These are phyloP conservation scores for Neckera pumila DNA, from an alignment of 225 moss, liverwort and hornwort species.

Conservation along the genomic window DNA sequence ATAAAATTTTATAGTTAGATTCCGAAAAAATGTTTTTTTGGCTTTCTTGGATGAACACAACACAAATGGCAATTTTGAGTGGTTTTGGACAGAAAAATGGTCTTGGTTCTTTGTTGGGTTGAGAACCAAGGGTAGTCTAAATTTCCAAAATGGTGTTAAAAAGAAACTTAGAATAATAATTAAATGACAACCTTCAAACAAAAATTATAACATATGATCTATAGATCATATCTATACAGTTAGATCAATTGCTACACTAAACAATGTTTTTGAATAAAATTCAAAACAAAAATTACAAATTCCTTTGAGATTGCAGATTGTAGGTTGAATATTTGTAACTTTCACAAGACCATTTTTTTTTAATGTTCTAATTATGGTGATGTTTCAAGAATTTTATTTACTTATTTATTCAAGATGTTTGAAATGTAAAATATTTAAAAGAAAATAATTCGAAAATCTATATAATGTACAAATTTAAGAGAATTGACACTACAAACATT, in stretches of 20 bases:
- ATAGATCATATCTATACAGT: background rate
- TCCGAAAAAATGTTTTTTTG: too few relatives aligned
- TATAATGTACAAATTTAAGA: too few relatives aligned
- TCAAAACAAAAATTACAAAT: background rate
- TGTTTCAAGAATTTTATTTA: background rate
- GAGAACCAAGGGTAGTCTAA: rapidly evolving
- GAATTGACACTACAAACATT: background rate
- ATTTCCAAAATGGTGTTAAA: background rate
- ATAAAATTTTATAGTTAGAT: too few relatives aligned
- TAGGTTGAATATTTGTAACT: background rate
- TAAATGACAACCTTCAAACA: background rate
- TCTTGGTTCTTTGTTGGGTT: too few relatives aligned
- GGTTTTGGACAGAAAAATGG: too few relatives aligned
- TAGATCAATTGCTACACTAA: rapidly evolving
- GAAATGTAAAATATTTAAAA: background rate
- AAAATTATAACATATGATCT: background rate
- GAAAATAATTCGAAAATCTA: background rate
- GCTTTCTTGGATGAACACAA: too few relatives aligned
- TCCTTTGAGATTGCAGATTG: background rate
- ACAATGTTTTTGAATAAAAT: background rate
- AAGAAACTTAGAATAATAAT: background rate
- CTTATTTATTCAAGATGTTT: background rate
- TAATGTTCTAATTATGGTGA: too few relatives aligned
- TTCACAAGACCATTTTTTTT: background rate
- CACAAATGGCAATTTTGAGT: too few relatives aligned